Base-by-base conservation (phyloP, 2,329 filamentous ascomycete genomes). In the Fusarium lyarnte region DNA sequence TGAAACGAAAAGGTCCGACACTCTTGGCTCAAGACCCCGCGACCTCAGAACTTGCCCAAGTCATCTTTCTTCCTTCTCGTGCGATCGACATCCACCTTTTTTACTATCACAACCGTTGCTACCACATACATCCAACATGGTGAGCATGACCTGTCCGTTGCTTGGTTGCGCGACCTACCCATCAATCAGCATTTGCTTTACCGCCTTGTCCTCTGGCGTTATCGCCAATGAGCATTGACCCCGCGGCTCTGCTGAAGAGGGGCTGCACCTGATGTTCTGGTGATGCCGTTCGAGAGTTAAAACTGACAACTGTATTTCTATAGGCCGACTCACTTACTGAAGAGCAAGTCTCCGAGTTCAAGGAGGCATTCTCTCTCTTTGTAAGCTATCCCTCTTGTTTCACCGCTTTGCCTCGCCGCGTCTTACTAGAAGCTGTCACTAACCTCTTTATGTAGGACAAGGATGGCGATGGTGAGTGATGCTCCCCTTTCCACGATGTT, bases 341-440 rank as follows among this genome's bases (percentile, higher is more conserved):
- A 90, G 96, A 99, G 88, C 96, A 99, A 90, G 96, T 99, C 84
- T 98, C 96, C 83, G 96, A 99, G 88, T 99, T 98, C 90, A 99
- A 98, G 93, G 96, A 99, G 88, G 96, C 96, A 62, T 99, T 99
- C 88, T 99, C 96, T 84, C 94, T 99, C 77, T 99, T 99, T 86
- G 96, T 99, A 92, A 92, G 96, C 85, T 17, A 51, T 46, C 25
- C 58, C 38, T 16, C 43, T 42, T 52, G 54, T 57, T 31, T 54
- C 43, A 38, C n/a, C 43, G 21, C 21, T 31, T 39, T 45, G 23
- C 51, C n/a, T 51, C 23, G 31, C 31, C 29, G 29, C 16, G 29
- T 49, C 39, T 53, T 36, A 29, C 42, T 23, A 51, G 65, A 65
- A 45, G 49, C 36, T 60, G 62, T 72, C 69, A 68, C 78, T 82